Conservation (phyloP, 2,329 filamentous ascomycete species). For the Exophiala sp. region DNA sequence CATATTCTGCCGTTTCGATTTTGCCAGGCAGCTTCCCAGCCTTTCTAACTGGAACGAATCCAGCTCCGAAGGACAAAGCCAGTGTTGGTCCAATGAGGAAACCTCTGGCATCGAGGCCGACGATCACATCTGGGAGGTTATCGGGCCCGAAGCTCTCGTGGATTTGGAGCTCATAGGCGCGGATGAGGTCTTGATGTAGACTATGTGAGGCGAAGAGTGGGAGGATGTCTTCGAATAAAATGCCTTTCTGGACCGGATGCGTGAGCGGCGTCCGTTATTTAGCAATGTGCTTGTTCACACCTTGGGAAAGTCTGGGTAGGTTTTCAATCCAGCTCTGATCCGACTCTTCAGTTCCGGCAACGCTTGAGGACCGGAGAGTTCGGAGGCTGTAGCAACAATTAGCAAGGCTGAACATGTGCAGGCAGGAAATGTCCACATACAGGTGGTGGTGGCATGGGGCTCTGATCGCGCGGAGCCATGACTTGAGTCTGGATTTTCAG, state of each 20-base stretch:
- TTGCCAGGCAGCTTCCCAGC: constrained; percentile 91
- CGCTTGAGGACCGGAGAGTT: constrained; percentile 30
- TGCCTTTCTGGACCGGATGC: constrained; percentile 46
- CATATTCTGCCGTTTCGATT: constrained; percentile 77
- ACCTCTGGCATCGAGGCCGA: constrained; percentile 89
- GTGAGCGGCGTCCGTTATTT: constrained; percentile 8
- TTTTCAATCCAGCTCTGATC: constrained; percentile 21
- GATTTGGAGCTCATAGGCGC: constrained; percentile 81
- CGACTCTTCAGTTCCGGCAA: constrained; percentile 20
- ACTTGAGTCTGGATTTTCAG: constrained; percentile 15
- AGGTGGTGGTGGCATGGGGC: constrained; percentile 29
- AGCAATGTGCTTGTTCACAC: constrained; percentile 1
- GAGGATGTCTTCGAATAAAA: constrained; percentile 97
- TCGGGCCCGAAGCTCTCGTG: constrained; percentile 56
- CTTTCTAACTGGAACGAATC: constrained; percentile 93
- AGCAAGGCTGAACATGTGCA: constrained; percentile 15
- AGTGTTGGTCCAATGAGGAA: constrained; percentile 93
- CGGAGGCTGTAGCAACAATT: constrained; percentile 21
- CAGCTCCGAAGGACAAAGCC: constrained; percentile 75
- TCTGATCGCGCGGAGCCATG: constrained; percentile 29
- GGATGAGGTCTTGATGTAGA: constrained; percentile 73
- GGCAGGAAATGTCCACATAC: constrained; percentile 18
- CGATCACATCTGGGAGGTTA: constrained; percentile 77
- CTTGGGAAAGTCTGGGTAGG: constrained; percentile 26
- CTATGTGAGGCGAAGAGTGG: constrained; percentile 80